Evolutionary conservation across 1,139 yeast species (phyloP).

Genomic region (Zhuliangozyma parablackwelliae): DNA sequence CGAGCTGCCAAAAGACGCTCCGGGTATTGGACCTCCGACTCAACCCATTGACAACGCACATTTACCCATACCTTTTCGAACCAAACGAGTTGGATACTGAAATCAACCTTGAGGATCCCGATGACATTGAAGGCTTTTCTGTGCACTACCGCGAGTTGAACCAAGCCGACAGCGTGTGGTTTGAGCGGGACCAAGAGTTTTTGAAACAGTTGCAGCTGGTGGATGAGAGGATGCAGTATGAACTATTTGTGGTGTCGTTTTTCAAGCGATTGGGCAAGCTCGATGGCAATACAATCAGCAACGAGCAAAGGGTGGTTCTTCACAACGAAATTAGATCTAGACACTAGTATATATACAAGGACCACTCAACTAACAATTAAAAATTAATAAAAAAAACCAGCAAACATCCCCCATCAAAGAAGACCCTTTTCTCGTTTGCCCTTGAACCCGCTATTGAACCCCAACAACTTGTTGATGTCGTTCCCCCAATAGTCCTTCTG

Average conservation of each 20-base stretch:
- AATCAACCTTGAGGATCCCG: conserved; percentile 39
- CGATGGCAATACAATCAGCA: conserved; percentile 32
- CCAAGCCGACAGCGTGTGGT: conserved; percentile 31
- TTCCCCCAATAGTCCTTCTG: conserved; percentile 82
- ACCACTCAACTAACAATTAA: too few species aligned
- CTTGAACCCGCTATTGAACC: conserved; percentile 79
- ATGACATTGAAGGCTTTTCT: conserved; percentile 44
- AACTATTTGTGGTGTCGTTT: conserved; percentile 32
- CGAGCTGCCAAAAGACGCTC: conserved; percentile 28
- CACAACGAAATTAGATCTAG: too few species aligned
- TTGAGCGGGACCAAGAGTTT: conserved; percentile 29
- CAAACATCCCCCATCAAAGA: too few species aligned
- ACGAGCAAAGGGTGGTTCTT: not conserved
- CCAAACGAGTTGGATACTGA: conserved; percentile 34
- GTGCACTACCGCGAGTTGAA: conserved; percentile 37
- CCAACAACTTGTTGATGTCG: conserved; percentile 80
- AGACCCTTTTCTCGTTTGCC: conserved; percentile 5
- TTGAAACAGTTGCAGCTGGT: conserved; percentile 9
- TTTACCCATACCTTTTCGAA: conserved; percentile 52
- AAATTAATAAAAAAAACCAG: too few species aligned
- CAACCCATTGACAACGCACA: conserved; percentile 44
- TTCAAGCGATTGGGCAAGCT: conserved; percentile 32
- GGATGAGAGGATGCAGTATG: conserved; percentile 31
- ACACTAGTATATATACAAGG: too few species aligned
- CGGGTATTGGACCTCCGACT: conserved; percentile 46